Evolutionary conservation across 139 green algal species (phyloP), one percentile per base, ranked within the genome.

Genomic region (Coelastrella sp.): DNA sequence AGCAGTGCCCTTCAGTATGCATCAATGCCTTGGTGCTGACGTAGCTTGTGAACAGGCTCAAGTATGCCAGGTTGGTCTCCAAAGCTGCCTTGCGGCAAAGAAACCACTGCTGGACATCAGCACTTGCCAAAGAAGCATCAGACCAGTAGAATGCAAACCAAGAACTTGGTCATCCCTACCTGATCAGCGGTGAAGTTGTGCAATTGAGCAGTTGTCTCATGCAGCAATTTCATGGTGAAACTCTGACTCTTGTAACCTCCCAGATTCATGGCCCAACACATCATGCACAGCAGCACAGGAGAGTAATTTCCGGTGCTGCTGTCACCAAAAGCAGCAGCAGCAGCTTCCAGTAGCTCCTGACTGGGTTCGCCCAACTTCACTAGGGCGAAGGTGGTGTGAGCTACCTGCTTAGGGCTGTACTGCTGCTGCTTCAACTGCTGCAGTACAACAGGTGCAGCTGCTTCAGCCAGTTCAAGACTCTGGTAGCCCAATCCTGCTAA

Each of bases 191-290:
- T 43, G 43, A 84, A 75, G 15, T 69, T 11, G 35, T 38, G 41
- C 27, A 75, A 41, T 66, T 76, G 38, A 15, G 15, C 17, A 15
- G 2, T 1, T 17, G 25, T 25, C 19, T 76, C 37, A 15, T n/a
- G 38, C 30, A 63, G 60, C 57, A 84, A 35, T 40, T 30, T 45
- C 40, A 57, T 60, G 25, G 60, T 25, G 25, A 66, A 48, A 3
- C 63, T 45, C 72, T 69, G 27, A 68, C 45, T 30, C 73, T 27
- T 60, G 50, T 35, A n/a, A 23, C 53, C 62, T 48, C 38, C 60
- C 43, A 73, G n/a, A 60, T 57, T 21, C 30, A 64, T n/a, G 7
- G 40, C 78, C 78, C 78, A 84, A 11, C 27, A 48, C 78, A 84
- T 48, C 60, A 75, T 84, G 35, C 57, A 74, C 78, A 84, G 43